Percentiles rank a stretch among this genome's conserved stretches.
phyloP scores from a whole-genome alignment of 2,329 filamentous ascomycete species.

The Penicillium sp. region DNA sequence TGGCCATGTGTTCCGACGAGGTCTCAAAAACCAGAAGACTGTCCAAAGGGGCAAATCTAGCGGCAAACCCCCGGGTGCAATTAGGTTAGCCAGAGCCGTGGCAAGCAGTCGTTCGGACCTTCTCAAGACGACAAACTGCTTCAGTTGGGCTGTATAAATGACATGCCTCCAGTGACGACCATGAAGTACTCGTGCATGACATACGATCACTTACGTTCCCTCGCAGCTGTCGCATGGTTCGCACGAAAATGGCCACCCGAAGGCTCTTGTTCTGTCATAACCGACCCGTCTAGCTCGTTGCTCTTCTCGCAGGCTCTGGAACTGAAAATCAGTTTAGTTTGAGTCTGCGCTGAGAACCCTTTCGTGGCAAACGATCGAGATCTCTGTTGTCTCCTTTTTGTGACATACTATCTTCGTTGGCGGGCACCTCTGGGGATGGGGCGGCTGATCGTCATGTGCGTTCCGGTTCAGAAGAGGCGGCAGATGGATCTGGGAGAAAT shows the following conservation, averaged over 20 bases:
- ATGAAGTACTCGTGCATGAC: background rate
- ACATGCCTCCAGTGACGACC: background rate
- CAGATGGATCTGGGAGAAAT: background rate
- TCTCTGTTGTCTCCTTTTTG: background rate
- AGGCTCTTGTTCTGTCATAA: background rate
- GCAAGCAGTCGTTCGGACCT: background rate
- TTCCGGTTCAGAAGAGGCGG: background rate
- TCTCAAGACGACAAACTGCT: background rate
- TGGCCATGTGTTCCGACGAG: no score
- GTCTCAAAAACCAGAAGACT: no score
- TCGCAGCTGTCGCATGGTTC: background rate
- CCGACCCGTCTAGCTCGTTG: background rate
- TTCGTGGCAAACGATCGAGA: no score
- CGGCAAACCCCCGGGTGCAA: no score
- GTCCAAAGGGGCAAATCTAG: no score
- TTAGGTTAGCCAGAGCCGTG: background rate
- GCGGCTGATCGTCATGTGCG: background rate
- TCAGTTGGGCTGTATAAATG: background rate
- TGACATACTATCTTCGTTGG: background rate
- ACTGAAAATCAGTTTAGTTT: background rate
- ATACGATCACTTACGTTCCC: background rate
- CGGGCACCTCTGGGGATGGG: background rate
- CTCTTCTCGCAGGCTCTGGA: no score
- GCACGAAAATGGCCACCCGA: background rate
- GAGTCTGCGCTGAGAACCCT: background rate